Conservation (phyloP, 2,329 filamentous ascomycete genomes). For the Fusarium equiseti region DNA sequence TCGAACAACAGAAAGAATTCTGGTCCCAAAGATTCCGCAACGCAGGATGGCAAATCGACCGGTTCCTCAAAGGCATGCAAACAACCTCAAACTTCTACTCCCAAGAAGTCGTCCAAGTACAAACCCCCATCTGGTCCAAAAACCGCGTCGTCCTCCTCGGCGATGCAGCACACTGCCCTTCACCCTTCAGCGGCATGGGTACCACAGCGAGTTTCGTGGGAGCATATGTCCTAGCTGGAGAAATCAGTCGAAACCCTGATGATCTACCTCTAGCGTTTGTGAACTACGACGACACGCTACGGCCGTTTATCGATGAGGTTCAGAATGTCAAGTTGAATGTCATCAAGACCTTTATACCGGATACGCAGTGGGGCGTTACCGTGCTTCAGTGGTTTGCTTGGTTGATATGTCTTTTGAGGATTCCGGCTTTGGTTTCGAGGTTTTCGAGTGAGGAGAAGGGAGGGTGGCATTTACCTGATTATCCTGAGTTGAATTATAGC, state of each 20-base stretch:
- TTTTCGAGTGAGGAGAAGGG: constrained; percentile 35
- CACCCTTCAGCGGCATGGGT: constrained; percentile 34
- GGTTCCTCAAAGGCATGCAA: constrained; percentile 30
- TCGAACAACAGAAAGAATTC: constrained; percentile 33
- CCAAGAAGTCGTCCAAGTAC: constrained; percentile 29
- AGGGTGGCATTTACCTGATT: constrained; percentile 25
- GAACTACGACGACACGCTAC: constrained; percentile 24
- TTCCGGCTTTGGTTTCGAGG: constrained; percentile 21
- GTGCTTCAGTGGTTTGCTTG: constrained; percentile 31
- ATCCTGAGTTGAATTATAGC: constrained; percentile 5
- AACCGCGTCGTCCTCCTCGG: constrained; percentile 17
- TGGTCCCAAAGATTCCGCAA: constrained; percentile 17
- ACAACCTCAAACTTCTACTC: constrained; percentile 32
- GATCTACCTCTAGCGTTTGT: constrained; percentile 16
- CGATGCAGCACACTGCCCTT: constrained; percentile 31
- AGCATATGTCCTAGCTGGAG: constrained; percentile 30
- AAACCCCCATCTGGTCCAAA: constrained; percentile 19
- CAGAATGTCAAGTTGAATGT: constrained; percentile 28
- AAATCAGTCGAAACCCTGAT: constrained; percentile 23
- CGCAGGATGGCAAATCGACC: constrained; percentile 25
- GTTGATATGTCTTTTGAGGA: constrained; percentile 22
- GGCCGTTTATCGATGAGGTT: constrained; percentile 27
- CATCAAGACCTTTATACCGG: constrained; percentile 7
- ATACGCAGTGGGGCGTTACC: constrained; percentile 18
- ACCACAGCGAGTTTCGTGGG: constrained; percentile 27